These are phyloP conservation scores for Zymoseptoria ardabiliae DNA, from an alignment of 2,329 filamentous ascomycete genomes.

Conservation along the genomic window DNA sequence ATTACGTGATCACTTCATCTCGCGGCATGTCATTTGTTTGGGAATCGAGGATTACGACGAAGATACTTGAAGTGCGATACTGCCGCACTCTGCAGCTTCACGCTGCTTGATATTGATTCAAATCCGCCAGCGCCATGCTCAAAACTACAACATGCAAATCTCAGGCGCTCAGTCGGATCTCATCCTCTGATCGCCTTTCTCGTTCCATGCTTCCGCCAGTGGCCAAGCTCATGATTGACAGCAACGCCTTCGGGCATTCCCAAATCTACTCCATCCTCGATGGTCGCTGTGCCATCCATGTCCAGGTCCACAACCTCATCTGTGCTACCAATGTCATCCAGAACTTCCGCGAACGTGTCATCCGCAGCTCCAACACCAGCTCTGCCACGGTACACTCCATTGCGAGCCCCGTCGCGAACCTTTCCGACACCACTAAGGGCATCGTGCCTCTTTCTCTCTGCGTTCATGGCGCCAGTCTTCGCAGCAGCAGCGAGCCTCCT, in stretches of 20 bases:
- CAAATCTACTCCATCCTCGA: constrained; percentile 23
- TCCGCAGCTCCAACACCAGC: constrained; percentile 27
- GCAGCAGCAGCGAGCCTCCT: constrained; percentile 48
- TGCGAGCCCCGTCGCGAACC: constrained; percentile 10
- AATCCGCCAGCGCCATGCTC: constrained; percentile 31
- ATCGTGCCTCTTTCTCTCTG: constrained; percentile 34
- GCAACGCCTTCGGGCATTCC: constrained; percentile 35
- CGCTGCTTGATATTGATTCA: neutral
- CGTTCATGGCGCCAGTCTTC: constrained; percentile 43
- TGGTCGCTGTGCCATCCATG: constrained; percentile 20
- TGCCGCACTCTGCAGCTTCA: neutral
- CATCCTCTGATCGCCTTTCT: constrained; percentile 10
- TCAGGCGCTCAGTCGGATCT: neutral
- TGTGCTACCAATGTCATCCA: constrained; percentile 33
- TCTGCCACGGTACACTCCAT: constrained; percentile 21
- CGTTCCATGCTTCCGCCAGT: constrained; percentile 43
- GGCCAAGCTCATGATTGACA: constrained; percentile 55
- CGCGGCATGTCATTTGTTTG: neutral
- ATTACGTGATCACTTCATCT: neutral
- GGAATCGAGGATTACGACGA: neutral
- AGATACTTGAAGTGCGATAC: neutral
- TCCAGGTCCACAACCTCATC: constrained; percentile 31
- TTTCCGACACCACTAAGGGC: constrained; percentile 24
- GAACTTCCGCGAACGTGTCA: constrained; percentile 47
- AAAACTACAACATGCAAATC: constrained; percentile 2